These are phyloP conservation scores for Talaromyces amestolkiae DNA, from an alignment of 2,329 filamentous ascomycete genomes.

Conservation along the genomic window DNA sequence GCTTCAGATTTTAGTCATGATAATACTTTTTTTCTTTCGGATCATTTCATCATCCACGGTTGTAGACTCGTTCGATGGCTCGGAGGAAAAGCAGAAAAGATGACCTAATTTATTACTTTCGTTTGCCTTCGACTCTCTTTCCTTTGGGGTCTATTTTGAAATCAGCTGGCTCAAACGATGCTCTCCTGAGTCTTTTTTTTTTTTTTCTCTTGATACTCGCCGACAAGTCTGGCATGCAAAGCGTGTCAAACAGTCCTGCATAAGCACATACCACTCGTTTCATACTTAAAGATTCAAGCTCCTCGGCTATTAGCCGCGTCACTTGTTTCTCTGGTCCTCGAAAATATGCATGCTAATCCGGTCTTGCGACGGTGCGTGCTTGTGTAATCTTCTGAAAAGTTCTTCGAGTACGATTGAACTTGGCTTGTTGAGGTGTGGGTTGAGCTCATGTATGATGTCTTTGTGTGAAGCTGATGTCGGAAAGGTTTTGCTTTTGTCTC, in stretches of 20 bases:
- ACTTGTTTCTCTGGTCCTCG: conserved; percentile 1
- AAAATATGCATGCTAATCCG: neutral
- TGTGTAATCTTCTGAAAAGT: neutral
- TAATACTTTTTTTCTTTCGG: neutral
- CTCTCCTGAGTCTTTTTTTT: neutral
- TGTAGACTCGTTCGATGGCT: neutral
- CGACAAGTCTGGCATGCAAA: neutral
- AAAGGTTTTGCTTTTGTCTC: neutral
- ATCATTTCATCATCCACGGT: neutral
- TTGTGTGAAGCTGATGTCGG: neutral
- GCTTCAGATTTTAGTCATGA: neutral
- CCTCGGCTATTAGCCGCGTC: conserved; percentile 9
- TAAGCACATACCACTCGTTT: conserved; percentile 12
- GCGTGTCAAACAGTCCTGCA: conserved; percentile 5
- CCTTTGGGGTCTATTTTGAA: neutral
- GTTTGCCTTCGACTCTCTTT: neutral
- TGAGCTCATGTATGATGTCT: neutral
- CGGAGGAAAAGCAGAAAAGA: conserved; percentile 2
- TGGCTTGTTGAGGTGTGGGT: conserved; percentile 1
- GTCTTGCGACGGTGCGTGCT: neutral
- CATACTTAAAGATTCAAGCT: conserved; percentile 2
- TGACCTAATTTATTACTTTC: neutral
- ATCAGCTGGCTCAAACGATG: neutral
- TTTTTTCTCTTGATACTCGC: neutral
- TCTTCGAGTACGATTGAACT: neutral